Evolutionary conservation across 352 stramenopile species (phyloP).

Genomic region (Globisporangium canariense): DNA sequence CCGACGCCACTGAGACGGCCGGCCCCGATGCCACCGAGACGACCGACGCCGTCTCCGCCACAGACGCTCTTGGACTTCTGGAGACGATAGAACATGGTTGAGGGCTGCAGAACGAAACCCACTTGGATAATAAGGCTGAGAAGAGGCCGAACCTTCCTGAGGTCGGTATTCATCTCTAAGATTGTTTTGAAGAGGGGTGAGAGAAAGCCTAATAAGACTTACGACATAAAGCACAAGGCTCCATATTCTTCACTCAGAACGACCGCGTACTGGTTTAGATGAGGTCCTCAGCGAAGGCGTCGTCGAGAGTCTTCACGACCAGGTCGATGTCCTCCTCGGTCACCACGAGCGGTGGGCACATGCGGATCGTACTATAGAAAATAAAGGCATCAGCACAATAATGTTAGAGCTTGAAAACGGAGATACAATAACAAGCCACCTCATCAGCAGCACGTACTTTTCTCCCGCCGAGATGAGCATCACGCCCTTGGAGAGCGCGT

Average conservation of each 20-base stretch:
- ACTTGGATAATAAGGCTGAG: neutral
- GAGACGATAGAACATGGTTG: constrained; percentile 15
- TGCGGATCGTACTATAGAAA: constrained; percentile 55
- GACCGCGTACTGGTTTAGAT: constrained; percentile 26
- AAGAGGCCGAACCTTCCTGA: neutral
- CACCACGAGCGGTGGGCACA: constrained; percentile 82
- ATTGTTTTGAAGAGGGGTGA: neutral
- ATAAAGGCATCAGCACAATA: constrained; percentile 8
- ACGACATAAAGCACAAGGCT: neutral
- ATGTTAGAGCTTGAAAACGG: constrained; percentile 4
- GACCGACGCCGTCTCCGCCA: constrained; percentile 8
- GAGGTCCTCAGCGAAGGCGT: constrained; percentile 55
- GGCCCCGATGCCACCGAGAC: neutral
- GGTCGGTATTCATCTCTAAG: constrained; percentile 1
- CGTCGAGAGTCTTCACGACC: constrained; percentile 64
- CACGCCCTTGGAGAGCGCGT: constrained; percentile 69
- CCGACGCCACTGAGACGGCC: neutral
- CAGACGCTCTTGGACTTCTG: constrained; percentile 47
- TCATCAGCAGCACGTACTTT: constrained; percentile 44
- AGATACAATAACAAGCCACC: neutral
- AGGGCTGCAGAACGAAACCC: neutral
- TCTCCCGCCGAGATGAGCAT: constrained; percentile 82
- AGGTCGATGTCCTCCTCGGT: constrained; percentile 77
- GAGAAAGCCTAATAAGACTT: neutral
- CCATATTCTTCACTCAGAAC: neutral